Conservation (phyloP, 2,329 filamentous ascomycete species). For the Lizonia empirigonia region DNA sequence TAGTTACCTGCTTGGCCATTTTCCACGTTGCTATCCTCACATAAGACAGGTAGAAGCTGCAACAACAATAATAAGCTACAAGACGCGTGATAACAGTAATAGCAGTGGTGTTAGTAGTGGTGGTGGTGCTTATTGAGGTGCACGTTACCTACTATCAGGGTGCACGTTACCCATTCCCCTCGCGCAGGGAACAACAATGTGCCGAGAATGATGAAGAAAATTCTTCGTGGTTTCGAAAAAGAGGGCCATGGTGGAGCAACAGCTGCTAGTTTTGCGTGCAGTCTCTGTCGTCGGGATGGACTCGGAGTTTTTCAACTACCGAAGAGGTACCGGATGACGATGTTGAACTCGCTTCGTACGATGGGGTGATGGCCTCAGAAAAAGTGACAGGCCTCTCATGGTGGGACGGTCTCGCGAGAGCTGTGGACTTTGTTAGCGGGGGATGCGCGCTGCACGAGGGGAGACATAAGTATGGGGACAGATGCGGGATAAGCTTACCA, state of each 20-base stretch:
- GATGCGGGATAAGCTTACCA: constrained; percentile 11
- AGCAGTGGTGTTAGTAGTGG: too few species aligned
- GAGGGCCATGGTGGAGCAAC: constrained; percentile 27
- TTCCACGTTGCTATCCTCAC: too few species aligned
- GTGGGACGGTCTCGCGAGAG: constrained; percentile 9
- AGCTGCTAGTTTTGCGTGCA: constrained; percentile 14
- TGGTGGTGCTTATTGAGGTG: too few species aligned
- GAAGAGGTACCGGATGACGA: constrained; percentile 16
- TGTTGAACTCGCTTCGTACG: constrained; percentile 5
- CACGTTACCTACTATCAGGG: too few species aligned
- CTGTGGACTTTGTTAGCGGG: constrained; percentile 11
- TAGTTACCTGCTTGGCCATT: too few species aligned
- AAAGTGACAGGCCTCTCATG: neutral
- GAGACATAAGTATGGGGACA: constrained; percentile 5
- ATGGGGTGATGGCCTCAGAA: constrained; percentile 7
- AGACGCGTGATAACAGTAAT: too few species aligned
- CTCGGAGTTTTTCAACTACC: constrained; percentile 14
- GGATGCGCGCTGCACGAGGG: constrained; percentile 5
- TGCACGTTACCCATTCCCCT: too few species aligned
- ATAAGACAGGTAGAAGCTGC: too few species aligned
- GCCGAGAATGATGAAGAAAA: constrained; percentile 21
- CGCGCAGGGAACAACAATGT: constrained; percentile 9
- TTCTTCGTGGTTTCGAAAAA: constrained; percentile 29
- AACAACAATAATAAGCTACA: too few species aligned
- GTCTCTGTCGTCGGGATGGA: constrained; percentile 19